Conservation (phyloP, 495 filamentous ascomycete genomes). For the Thozetella sp. region DNA sequence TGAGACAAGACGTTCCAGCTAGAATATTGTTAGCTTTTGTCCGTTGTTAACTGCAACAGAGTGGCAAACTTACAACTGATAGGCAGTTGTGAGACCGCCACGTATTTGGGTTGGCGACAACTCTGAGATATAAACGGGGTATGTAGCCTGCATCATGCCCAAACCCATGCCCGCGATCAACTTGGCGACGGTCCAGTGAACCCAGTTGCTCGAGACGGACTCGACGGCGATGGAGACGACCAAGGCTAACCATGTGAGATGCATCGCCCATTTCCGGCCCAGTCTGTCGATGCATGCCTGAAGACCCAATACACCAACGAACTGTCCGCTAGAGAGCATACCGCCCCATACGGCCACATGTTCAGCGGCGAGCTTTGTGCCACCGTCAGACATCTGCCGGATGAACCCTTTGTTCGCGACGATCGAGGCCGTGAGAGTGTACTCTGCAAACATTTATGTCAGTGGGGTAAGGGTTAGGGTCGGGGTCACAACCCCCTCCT, state of each 20-base stretch:
- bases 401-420: conserved; percentile 6
- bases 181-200: conserved; percentile 5
- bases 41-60: background rate
- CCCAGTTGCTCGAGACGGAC: conserved; percentile 2
- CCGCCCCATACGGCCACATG: conserved; percentile 7
- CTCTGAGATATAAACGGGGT: conserved; percentile 7
- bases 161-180: conserved; percentile 3
- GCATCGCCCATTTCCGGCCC: conserved; percentile 5
- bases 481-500: no score
- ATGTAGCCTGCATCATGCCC: conserved; percentile 8
- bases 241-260: conserved; percentile 5
- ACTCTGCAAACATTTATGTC: conserved; percentile 2
- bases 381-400: conserved; percentile 5
- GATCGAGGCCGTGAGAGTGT: background rate
- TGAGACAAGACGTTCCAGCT: conserved; percentile 5
- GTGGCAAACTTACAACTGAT: conserved; percentile 4
- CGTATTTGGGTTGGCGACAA: conserved; percentile 5
- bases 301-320: background rate
- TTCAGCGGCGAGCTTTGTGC: background rate
- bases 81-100: conserved; percentile 4
- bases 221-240: conserved; percentile 4
- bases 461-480: background rate
- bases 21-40: background rate
- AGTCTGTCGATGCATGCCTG: conserved; percentile 2
- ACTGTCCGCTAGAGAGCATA: background rate